These are phyloP conservation scores for Solanum peruvianum DNA, from an alignment of 257 asterid species.

Conservation along the genomic window DNA sequence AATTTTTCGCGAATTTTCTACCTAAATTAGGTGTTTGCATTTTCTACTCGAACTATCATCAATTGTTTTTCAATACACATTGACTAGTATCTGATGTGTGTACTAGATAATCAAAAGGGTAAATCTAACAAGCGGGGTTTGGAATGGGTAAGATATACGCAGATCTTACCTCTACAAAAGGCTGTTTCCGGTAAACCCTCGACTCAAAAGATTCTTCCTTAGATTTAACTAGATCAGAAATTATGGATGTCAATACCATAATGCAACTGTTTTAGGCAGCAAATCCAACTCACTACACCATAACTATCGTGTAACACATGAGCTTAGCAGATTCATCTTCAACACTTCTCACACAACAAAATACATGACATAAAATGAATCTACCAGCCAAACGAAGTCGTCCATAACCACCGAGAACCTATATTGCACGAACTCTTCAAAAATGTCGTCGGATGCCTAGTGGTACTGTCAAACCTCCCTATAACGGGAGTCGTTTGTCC, in stretches of 20 bases:
- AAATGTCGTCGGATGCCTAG: fast-evolving
- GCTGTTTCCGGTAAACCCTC: neutral
- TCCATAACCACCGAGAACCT: neutral
- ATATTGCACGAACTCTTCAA: neutral
- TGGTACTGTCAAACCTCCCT: neutral
- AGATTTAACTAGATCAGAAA: neutral
- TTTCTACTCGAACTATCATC: too few relatives aligned
- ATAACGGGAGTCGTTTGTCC: neutral
- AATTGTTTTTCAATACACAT: too few relatives aligned
- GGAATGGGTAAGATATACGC: fast-evolving
- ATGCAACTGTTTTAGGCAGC: neutral
- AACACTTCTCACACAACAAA: neutral
- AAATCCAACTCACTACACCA: neutral
- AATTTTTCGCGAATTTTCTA: too few relatives aligned
- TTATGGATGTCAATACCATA: neutral
- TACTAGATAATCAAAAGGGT: neutral
- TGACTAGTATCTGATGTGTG: too few relatives aligned
- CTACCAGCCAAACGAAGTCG: neutral
- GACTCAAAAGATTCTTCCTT: neutral
- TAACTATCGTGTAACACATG: neutral
- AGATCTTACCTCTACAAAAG: neutral
- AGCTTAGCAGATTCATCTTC: neutral
- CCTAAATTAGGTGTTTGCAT: too few relatives aligned
- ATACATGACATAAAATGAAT: neutral
- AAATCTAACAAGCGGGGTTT: too few relatives aligned